Evolutionary conservation across 495 filamentous ascomycete genomes (phyloP).

Genomic region (Penicillium riverlandense): DNA sequence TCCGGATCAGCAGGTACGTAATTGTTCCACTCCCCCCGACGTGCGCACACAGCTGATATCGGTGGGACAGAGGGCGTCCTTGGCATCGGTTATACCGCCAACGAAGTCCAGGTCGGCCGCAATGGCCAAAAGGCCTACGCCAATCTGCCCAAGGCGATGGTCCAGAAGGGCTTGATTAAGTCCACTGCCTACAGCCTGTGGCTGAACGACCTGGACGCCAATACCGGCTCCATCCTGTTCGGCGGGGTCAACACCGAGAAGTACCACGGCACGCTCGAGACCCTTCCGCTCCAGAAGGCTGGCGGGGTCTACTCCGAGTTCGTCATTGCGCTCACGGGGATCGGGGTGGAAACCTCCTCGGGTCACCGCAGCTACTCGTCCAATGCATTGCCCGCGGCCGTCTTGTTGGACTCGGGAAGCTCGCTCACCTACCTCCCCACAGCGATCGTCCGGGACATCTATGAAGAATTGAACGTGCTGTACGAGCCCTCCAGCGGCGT

Average conservation of each 20-base stretch:
- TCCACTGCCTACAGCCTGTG: constrained; percentile 73
- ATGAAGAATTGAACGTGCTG: constrained; percentile 53
- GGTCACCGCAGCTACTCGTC: constrained; percentile 40
- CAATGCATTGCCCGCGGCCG: constrained; percentile 49
- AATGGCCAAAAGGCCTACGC: constrained; percentile 55
- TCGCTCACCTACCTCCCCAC: constrained; percentile 85
- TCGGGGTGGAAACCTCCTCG: constrained; percentile 42
- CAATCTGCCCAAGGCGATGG: constrained; percentile 74
- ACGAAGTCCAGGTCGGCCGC: constrained; percentile 71
- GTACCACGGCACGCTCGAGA: constrained; percentile 63
- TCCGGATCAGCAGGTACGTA: constrained; percentile 50
- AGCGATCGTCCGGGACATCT: constrained; percentile 55
- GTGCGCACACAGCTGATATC: background rate
- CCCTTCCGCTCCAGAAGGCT: constrained; percentile 64
- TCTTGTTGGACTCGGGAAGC: constrained; percentile 85
- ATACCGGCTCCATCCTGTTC: constrained; percentile 78
- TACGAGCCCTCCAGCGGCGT: constrained; percentile 44
- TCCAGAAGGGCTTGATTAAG: constrained; percentile 59
- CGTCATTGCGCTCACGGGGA: constrained; percentile 67
- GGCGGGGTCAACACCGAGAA: constrained; percentile 84
- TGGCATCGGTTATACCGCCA: constrained; percentile 79
- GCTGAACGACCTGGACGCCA: constrained; percentile 51
- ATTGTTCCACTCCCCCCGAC: background rate
- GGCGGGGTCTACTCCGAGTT: constrained; percentile 62
- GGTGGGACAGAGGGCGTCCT: constrained; percentile 61